Evolutionary conservation across 1,139 yeast species (phyloP).

Genomic region (Magnusiomyces tetraspermus): DNA sequence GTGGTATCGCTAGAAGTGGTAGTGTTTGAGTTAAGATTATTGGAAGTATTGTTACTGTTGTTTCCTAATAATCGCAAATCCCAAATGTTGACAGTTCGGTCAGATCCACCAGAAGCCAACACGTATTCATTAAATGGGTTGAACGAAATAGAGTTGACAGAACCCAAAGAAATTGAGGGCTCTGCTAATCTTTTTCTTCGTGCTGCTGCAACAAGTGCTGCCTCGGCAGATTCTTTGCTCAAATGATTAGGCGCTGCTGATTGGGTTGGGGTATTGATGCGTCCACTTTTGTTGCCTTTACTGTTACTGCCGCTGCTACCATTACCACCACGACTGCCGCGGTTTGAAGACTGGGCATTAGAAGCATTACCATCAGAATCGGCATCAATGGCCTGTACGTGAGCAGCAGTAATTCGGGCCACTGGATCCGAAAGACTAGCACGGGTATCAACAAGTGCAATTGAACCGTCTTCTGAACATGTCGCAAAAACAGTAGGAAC

Average conservation of each 20-base stretch:
- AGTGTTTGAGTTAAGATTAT: slow-evolving; percentile 19
- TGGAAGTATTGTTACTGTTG: too few species aligned
- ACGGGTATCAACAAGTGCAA: slow-evolving; percentile 66
- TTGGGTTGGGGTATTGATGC: neutral
- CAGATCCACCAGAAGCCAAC: slow-evolving; percentile 62
- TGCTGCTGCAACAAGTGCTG: neutral
- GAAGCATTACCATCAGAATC: neutral
- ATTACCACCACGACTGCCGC: neutral
- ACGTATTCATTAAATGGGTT: slow-evolving; percentile 47
- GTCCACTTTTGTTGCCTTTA: neutral
- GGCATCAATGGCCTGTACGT: slow-evolving; percentile 27
- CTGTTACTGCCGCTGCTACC: neutral
- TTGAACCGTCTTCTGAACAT: slow-evolving; percentile 60
- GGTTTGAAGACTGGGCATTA: neutral
- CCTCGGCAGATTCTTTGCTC: neutral
- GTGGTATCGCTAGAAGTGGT: slow-evolving; percentile 24
- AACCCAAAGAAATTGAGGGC: slow-evolving; percentile 33
- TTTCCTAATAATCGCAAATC: slow-evolving; percentile 46
- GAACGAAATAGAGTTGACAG: slow-evolving; percentile 58
- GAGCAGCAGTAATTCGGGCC: slow-evolving; percentile 25
- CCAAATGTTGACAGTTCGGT: slow-evolving; percentile 53
- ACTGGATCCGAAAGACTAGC: slow-evolving; percentile 5
- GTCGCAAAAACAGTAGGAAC: slow-evolving; percentile 55
- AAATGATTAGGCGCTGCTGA: neutral
- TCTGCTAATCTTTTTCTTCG: neutral